phyloP scores from a whole-genome alignment of 805 yeast species.

The Teunomyces funiuensis region DNA sequence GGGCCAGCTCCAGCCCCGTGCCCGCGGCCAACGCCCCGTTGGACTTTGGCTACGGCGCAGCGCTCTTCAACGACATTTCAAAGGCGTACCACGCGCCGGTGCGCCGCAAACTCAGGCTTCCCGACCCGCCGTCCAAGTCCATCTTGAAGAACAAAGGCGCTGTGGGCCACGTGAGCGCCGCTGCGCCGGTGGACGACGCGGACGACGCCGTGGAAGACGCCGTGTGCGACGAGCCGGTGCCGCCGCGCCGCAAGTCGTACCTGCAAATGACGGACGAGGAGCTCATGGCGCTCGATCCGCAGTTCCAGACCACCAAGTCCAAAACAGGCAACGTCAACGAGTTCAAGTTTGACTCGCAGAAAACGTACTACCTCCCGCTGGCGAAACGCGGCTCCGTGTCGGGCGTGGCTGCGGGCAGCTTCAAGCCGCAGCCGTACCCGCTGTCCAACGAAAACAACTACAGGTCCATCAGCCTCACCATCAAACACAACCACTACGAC shows the following conservation, averaged over 20 bases:
- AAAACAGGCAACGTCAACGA: slow-evolving; percentile 39
- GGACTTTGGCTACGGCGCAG: slow-evolving; percentile 20
- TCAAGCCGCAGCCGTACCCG: slow-evolving; percentile 20
- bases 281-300: slow-evolving; percentile 54
- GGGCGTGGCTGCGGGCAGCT: slow-evolving; percentile 10
- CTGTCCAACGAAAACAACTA: slow-evolving; percentile 38
- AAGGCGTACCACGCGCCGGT: slow-evolving; percentile 14
- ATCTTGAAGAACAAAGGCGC: slow-evolving; percentile 40
- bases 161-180: slow-evolving; percentile 24
- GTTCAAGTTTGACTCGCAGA: slow-evolving; percentile 46
- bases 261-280: slow-evolving; percentile 56
- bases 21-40: slow-evolving; percentile 15
- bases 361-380: slow-evolving; percentile 21
- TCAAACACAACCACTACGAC: slow-evolving; percentile 39
- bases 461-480: slow-evolving; percentile 40
- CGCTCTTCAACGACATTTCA: slow-evolving; percentile 17
- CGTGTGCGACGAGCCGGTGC: too few species aligned
- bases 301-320: slow-evolving; percentile 39
- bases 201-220: slow-evolving; percentile 16
- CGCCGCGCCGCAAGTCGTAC: slow-evolving; percentile 43
- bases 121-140: slow-evolving; percentile 37
- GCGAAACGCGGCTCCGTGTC: slow-evolving; percentile 4
- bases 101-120: slow-evolving; percentile 18
- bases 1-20: slow-evolving; percentile 1
- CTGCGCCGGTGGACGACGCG: slow-evolving; percentile 19